Evolutionary conservation across 176 grass and related monocot species (phyloP), one percentile per base, ranked within the genome.

Genomic region (Zizania latifolia): DNA sequence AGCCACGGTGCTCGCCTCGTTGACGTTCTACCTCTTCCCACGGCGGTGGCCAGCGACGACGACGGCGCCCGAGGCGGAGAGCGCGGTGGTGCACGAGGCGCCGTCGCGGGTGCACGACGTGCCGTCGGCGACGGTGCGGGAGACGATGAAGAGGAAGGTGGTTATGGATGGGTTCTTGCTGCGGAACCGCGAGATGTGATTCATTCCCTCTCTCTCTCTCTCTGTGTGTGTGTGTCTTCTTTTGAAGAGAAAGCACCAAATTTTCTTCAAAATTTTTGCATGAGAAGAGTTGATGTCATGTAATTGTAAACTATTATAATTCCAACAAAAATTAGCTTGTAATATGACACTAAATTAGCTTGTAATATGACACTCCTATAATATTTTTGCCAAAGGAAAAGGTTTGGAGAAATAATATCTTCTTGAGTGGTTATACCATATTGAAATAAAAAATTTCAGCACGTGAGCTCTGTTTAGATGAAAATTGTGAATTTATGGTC

Each of bases 1-100:
- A 19, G 81, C 89, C 23, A 88, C 82, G 35, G 55, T 88, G 37
- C 74, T 87, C 62, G 78, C 48, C 54, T 81, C 82, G 36, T 57
- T 56, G 4, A 78, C 57, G 29, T 61, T 91, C 68, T 88, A 76
- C 82, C 34, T 85, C 0, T 60, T 82, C 8, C 77, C 78, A 1
- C 29, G 44, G 0, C 73, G 46, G 29, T 51, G 71, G 70, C 51
- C 41, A 0, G 61, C 8, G 12, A 32, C n/a, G n/a, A n/a, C n/a
- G n/a, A n/a, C n/a, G n/a, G 14, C 23, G 8, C 32, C 16, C 21
- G 10, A 30, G 50, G 12, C 2, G 15, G 51, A 9, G 23, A 27
- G 2, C n/a, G 4, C 31, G 24, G 39, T 16, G 5, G 5, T n/a
- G n/a, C n/a, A n/a, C n/a, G n/a, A n/a, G n/a, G n/a, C n/a, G n/a